These are phyloP conservation scores for Blastomyces percursus DNA, from an alignment of 2,329 filamentous ascomycete species.

Conservation along the genomic window DNA sequence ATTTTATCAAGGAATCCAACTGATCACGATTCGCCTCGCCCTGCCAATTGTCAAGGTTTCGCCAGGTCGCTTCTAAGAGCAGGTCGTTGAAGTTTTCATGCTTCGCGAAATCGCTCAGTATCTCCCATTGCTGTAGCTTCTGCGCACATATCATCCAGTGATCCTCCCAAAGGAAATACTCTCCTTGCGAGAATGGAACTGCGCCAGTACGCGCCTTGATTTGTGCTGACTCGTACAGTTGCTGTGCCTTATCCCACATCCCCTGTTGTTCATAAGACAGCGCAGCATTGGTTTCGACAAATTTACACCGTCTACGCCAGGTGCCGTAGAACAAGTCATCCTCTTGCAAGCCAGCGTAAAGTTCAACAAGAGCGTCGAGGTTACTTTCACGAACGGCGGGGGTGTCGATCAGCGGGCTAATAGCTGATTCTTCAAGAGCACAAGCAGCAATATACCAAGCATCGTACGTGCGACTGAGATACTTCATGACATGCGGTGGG, in stretches of 20 bases:
- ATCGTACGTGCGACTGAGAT: slow-evolving; percentile 84
- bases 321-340: slow-evolving; percentile 97
- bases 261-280: slow-evolving; percentile 97
- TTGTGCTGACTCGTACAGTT: slow-evolving; percentile 91
- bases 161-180: slow-evolving; percentile 99
- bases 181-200: slow-evolving; percentile 89
- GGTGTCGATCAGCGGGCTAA: slow-evolving; percentile 75
- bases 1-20: slow-evolving; percentile 87
- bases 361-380: slow-evolving; percentile 84
- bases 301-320: slow-evolving; percentile 89
- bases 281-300: slow-evolving; percentile 93
- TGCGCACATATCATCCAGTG: slow-evolving; percentile 97
- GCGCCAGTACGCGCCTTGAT: slow-evolving; percentile 93
- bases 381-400: slow-evolving; percentile 82
- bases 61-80: slow-evolving; percentile 88
- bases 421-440: slow-evolving; percentile 79
- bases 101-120: slow-evolving; percentile 93
- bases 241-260: slow-evolving; percentile 98
- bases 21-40: slow-evolving; percentile 76
- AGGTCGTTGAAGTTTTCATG: slow-evolving; percentile 98
- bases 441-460: slow-evolving; percentile 92
- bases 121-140: slow-evolving; percentile 98
- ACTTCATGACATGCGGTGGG: slow-evolving; percentile 92
- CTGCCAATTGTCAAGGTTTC: slow-evolving; percentile 90
- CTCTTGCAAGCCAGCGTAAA: slow-evolving; percentile 83